Evolutionary conservation across 2,329 filamentous ascomycete species (phyloP).

Genomic region (Ceratocystis harringtonii): DNA sequence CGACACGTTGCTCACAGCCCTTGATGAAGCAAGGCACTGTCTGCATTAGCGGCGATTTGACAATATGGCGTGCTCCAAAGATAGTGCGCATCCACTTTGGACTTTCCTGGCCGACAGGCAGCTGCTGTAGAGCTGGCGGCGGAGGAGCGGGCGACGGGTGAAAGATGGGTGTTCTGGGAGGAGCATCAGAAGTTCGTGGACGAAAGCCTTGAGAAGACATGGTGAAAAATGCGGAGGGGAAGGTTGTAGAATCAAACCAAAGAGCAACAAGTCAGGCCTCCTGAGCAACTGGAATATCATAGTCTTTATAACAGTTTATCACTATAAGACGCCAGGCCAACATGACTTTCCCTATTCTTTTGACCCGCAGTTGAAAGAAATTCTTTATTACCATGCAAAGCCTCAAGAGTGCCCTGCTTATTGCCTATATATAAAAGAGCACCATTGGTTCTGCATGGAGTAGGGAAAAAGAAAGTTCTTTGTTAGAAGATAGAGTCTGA

Average conservation of each 20-base stretch:
- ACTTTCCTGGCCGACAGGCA: background rate
- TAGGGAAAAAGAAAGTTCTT: background rate
- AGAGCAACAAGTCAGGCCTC: background rate
- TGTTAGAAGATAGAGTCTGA: background rate
- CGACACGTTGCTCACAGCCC: background rate
- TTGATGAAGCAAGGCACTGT: conserved; percentile 11
- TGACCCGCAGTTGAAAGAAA: background rate
- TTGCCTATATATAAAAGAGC: too few species aligned
- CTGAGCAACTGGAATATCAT: background rate
- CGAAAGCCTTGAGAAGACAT: background rate
- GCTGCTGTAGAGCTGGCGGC: background rate
- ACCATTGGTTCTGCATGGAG: background rate
- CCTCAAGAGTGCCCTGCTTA: too few species aligned
- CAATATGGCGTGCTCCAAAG: conserved; percentile 9
- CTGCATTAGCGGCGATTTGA: conserved; percentile 6
- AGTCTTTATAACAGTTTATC: background rate
- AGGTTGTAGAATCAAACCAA: background rate
- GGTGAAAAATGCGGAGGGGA: background rate
- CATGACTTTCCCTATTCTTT: background rate
- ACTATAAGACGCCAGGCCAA: background rate
- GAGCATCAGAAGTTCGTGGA: background rate
- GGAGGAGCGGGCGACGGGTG: background rate
- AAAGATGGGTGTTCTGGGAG: background rate
- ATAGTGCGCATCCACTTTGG: conserved; percentile 9
- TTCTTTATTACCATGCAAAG: background rate